Evolutionary conservation across 1,139 yeast genomes (phyloP).

Genomic region (Nakaseomyces glabratus): DNA sequence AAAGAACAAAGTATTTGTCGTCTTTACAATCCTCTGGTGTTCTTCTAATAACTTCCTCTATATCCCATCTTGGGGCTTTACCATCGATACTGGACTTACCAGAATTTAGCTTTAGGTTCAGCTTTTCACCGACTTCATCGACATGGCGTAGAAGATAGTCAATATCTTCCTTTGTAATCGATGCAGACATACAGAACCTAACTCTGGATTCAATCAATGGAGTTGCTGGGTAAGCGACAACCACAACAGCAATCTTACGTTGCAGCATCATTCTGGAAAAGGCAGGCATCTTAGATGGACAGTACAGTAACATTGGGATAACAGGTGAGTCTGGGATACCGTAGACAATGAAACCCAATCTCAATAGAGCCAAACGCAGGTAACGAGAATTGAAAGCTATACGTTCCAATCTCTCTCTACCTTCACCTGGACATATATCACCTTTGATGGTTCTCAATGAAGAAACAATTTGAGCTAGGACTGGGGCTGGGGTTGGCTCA

Average conservation of each 20-base stretch:
- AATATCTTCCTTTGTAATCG: conserved; percentile 87
- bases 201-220: conserved; percentile 86
- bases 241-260: conserved; percentile 82
- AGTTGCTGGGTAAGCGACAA: conserved; percentile 97
- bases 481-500: conserved; percentile 86
- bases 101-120: conserved; percentile 68
- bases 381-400: conserved; percentile 94
- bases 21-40: conserved; percentile 65
- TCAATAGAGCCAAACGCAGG: conserved; percentile 78
- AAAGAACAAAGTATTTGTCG: conserved; percentile 33
- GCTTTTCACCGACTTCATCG: conserved; percentile 69
- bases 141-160: conserved; percentile 68
- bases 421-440: conserved; percentile 84
- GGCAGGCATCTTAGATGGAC: conserved; percentile 93
- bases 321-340: conserved; percentile 98
- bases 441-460: conserved; percentile 76
- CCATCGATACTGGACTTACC: conserved; percentile 65
- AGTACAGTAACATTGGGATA: conserved; percentile 74
- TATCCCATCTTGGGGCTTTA: conserved; percentile 63
- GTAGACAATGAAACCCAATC: conserved; percentile 84
- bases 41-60: conserved; percentile 65
- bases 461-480: conserved; percentile 76
- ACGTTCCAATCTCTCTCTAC: conserved; percentile 79
- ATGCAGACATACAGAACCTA: conserved; percentile 85
- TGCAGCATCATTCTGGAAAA: conserved; percentile 74